phyloP scores from a whole-genome alignment of 495 filamentous ascomycete genomes.

The Penicillium flavigenum region DNA sequence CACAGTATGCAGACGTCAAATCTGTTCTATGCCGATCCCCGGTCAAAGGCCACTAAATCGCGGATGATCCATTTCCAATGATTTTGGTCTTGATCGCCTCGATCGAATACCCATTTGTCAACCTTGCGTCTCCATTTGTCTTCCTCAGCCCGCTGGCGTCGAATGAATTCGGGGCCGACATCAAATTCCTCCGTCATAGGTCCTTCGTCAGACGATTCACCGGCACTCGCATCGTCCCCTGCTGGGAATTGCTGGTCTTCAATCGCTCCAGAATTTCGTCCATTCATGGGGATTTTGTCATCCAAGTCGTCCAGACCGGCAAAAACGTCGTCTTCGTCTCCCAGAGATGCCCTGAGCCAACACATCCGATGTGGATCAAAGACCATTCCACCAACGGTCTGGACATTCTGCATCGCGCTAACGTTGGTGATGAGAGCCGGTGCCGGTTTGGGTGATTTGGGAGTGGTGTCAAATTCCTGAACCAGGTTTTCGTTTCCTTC shows the following conservation, averaged over 20 bases:
- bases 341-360: conserved; percentile 70
- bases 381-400: conserved; percentile 92
- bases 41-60: conserved; percentile 40
- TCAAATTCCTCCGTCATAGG: conserved; percentile 95
- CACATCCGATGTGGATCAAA: conserved; percentile 96
- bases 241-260: conserved; percentile 35
- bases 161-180: conserved; percentile 90
- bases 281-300: conserved; percentile 44
- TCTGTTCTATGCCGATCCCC: background rate
- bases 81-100: conserved; percentile 36
- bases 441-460: conserved; percentile 62
- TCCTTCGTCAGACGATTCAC: conserved; percentile 64
- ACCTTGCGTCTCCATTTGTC: conserved; percentile 84
- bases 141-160: conserved; percentile 86
- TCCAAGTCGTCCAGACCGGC: conserved; percentile 70
- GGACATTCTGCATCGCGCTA: conserved; percentile 68
- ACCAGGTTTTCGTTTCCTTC: conserved; percentile 92
- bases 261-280: conserved; percentile 24
- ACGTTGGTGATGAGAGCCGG: conserved; percentile 95
- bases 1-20: no score
- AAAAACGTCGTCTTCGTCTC: conserved; percentile 71
- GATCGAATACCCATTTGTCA: conserved; percentile 66
- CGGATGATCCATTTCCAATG: conserved; percentile 59
- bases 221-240: conserved; percentile 54
- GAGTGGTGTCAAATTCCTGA: conserved; percentile 64